phyloP scores from a whole-genome alignment of 495 filamentous ascomycete species.

The Daldinia grandis region DNA sequence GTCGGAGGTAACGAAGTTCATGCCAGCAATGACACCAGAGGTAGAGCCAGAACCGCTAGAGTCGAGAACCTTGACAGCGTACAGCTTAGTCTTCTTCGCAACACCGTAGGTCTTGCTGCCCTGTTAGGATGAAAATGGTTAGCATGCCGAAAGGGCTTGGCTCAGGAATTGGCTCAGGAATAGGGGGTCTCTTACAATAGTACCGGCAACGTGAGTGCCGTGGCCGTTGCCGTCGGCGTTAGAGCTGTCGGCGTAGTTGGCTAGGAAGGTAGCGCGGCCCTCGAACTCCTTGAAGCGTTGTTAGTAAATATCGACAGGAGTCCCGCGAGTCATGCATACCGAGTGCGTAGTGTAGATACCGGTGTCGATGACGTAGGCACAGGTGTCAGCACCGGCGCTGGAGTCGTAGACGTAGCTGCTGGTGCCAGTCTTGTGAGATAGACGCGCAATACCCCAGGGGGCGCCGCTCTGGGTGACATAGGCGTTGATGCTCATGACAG shows the following conservation, averaged over 20 bases:
- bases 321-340: conserved; percentile 57
- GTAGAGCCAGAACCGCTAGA: conserved; percentile 57
- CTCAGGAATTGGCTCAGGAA: conserved; percentile 10
- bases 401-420: conserved; percentile 68
- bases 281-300: conserved; percentile 48
- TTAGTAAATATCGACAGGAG: conserved; percentile 10
- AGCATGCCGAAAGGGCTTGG: conserved; percentile 10
- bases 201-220: conserved; percentile 61
- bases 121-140: conserved; percentile 11
- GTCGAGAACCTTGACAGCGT: conserved; percentile 61
- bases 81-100: conserved; percentile 58
- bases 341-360: conserved; percentile 66
- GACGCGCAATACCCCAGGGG: conserved; percentile 68
- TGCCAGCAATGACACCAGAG: conserved; percentile 59
- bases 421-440: conserved; percentile 61
- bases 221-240: conserved; percentile 62
- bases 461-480: conserved; percentile 59
- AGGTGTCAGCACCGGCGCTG: conserved; percentile 64
- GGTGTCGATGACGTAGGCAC: conserved; percentile 67
- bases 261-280: conserved; percentile 53
- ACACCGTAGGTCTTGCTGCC: conserved; percentile 59
- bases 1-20: conserved; percentile 56
- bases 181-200: conserved; percentile 40
- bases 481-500: conserved; percentile 56
- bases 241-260: conserved; percentile 53